A percentile compares a stretch with the other conserved stretches of the same genome.
Conservation (phyloP, 768 basidiomycete genomes). For the Boletus rubropictus region DNA sequence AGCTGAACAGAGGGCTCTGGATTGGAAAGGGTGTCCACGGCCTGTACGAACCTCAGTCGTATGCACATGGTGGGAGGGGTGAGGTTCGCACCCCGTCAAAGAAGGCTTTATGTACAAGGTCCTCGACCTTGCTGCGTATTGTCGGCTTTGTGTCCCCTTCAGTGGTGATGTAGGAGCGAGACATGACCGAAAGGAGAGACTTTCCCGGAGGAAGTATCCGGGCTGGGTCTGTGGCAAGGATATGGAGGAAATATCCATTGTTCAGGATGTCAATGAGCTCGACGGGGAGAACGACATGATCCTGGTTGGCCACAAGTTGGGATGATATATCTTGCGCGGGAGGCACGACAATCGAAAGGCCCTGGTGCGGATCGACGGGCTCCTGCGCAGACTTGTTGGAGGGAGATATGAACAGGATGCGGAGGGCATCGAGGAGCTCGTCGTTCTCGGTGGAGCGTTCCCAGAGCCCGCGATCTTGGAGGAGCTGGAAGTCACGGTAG, state of each 20-base stretch:
- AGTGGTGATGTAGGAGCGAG: conserved; percentile 19
- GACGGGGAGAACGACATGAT: conserved; percentile 37
- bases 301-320: conserved; percentile 20
- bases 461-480: conserved; percentile 26
- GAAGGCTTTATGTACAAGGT: conserved; percentile 56
- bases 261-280: conserved; percentile 55
- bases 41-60: conserved; percentile 38
- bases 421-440: conserved; percentile 25
- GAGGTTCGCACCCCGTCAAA: conserved; percentile 60
- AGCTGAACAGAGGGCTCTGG: conserved; percentile 56
- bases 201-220: conserved; percentile 67
- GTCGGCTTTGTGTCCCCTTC: conserved; percentile 24
- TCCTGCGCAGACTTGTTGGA: not conserved
- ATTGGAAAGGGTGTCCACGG: conserved; percentile 48
- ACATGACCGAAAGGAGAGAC: conserved; percentile 61
- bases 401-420: conserved; percentile 10
- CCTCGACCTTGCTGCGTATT: conserved; percentile 44
- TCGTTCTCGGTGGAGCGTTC: conserved; percentile 22
- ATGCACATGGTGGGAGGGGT: conserved; percentile 3
- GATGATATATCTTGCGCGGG: conserved; percentile 8
- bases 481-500: conserved; percentile 15
- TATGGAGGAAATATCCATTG: conserved; percentile 59
- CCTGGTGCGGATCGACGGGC: not conserved
- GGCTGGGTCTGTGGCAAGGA: conserved; percentile 57
- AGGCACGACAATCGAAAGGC: conserved; percentile 10